Percentiles rank a stretch among this genome's conserved stretches.
Evolutionary conservation across 139 green algal species (phyloP).

Genomic region (Pycnococcus provasolii): DNA sequence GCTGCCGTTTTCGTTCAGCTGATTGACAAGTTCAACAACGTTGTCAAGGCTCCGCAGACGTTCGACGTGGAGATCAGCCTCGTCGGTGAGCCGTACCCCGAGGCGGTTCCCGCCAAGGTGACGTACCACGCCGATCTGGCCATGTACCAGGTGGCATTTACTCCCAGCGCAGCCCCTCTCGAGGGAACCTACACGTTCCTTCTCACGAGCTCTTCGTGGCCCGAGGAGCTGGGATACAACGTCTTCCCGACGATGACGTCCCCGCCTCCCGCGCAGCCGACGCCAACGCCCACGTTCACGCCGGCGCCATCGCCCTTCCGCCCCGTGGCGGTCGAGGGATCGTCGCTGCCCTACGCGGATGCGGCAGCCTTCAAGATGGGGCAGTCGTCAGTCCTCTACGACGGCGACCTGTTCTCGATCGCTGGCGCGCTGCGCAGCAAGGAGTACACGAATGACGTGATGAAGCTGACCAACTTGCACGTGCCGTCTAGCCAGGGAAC

Average conservation of each 20-base stretch:
- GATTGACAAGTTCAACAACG: slow-evolving; percentile 3
- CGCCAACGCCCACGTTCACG: too few relatives aligned
- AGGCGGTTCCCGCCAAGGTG: background rate
- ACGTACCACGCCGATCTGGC: background rate
- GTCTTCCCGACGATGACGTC: too few relatives aligned
- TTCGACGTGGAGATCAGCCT: background rate
- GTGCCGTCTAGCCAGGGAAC: background rate
- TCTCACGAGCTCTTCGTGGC: too few relatives aligned
- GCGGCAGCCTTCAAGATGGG: background rate
- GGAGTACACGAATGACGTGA: slow-evolving; percentile 19
- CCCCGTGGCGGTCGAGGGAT: too few relatives aligned
- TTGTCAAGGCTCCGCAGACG: background rate
- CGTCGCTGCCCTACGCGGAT: too few relatives aligned
- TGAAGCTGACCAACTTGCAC: background rate
- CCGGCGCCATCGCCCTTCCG: too few relatives aligned
- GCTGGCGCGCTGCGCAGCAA: slow-evolving; percentile 19
- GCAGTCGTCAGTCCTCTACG: slow-evolving; percentile 11
- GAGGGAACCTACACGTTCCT: too few relatives aligned
- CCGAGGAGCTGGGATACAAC: too few relatives aligned
- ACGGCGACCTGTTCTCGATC: slow-evolving; percentile 16
- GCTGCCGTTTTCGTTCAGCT: background rate
- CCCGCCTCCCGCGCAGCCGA: too few relatives aligned
- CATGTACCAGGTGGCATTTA: too few relatives aligned
- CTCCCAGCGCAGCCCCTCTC: too few relatives aligned
- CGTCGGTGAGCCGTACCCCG: slow-evolving; percentile 1